Base-by-base conservation (phyloP, 116 monocot species). In the Dioscorea cayenensis region DNA sequence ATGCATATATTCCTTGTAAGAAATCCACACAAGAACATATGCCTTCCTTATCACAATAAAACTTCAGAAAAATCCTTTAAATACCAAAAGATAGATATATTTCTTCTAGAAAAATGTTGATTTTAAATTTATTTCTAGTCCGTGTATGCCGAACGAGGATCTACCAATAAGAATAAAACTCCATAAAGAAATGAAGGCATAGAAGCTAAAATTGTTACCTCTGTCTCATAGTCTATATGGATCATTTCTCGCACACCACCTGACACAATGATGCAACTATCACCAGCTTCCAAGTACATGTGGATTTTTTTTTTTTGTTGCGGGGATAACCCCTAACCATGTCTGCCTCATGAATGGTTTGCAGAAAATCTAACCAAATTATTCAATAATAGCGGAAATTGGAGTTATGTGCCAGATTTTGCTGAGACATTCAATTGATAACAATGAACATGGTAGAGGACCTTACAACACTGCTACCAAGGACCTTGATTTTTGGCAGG, bases 311-410 rank as follows among this genome's bases (percentile, higher is more conserved):
- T 87, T 81, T 91, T 32, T n/a, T n/a, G 91, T 75, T 27, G 89
- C 91, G 18, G 99, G 84, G 28, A 82, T 67, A 51, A 93, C 75
- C 28, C 99, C 99, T 28, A 93, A 66, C 94, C 99, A 94, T n/a
- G 94, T 91, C 99, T 99, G 93, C 78, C 99, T 86, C 25, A 99
- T 48, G 64, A 99, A 89, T 36, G 99, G 94, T 3, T 87, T 94
- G 43, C 86, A 84, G 83, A 99, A 97, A 23, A 97, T 90, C 96
- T 97, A 65, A 58, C n/a, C 20, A 69, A 29, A 68, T 0, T 60
- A 25, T 21, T 27, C 21, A 62, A 10, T n/a, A 62, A 62, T 17
- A 25, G 22, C 43, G n/a, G n/a, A n/a, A n/a, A n/a, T n/a, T n/a
- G n/a, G n/a, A 43, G 43, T 43, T 43, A 43, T 43, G 10, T 43